Evolutionary conservation across 2,329 filamentous ascomycete species (phyloP).

Genomic region (Aspergillus unguis): DNA sequence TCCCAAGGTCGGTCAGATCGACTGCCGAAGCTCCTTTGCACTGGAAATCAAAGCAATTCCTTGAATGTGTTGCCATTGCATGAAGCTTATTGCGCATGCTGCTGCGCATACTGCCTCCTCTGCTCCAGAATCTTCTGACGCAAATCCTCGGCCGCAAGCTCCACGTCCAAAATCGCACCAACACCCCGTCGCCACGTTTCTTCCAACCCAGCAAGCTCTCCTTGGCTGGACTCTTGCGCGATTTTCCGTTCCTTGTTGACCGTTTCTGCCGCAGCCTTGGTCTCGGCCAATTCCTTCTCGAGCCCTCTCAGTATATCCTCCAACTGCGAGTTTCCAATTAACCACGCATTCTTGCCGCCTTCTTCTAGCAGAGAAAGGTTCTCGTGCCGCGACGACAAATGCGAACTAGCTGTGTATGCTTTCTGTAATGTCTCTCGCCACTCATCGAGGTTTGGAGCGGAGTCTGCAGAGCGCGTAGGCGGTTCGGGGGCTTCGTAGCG

Average conservation of each 20-base stretch:
- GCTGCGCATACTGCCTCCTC: constrained; percentile 44
- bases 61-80: background rate
- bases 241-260: constrained; percentile 68
- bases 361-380: constrained; percentile 72
- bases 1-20: background rate
- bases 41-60: background rate
- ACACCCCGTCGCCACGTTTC: constrained; percentile 77
- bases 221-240: constrained; percentile 67
- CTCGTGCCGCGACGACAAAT: constrained; percentile 54
- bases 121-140: constrained; percentile 64
- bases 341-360: constrained; percentile 87
- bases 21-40: background rate
- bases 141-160: constrained; percentile 75
- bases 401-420: constrained; percentile 58
- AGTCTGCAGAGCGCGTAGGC: constrained; percentile 40
- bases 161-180: constrained; percentile 76
- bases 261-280: constrained; percentile 67
- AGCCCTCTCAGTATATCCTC: constrained; percentile 67
- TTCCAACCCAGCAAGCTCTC: constrained; percentile 71
- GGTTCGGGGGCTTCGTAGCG: constrained; percentile 79
- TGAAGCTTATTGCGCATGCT: constrained; percentile 27
- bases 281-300: constrained; percentile 70
- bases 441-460: constrained; percentile 36
- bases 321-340: constrained; percentile 75
- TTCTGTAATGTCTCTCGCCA: constrained; percentile 53